Percentiles rank a stretch among this genome's conserved stretches.
These are phyloP conservation scores for Sporisorium graminicola DNA, from an alignment of 1,284 basidiomycete species.

Conservation along the genomic window DNA sequence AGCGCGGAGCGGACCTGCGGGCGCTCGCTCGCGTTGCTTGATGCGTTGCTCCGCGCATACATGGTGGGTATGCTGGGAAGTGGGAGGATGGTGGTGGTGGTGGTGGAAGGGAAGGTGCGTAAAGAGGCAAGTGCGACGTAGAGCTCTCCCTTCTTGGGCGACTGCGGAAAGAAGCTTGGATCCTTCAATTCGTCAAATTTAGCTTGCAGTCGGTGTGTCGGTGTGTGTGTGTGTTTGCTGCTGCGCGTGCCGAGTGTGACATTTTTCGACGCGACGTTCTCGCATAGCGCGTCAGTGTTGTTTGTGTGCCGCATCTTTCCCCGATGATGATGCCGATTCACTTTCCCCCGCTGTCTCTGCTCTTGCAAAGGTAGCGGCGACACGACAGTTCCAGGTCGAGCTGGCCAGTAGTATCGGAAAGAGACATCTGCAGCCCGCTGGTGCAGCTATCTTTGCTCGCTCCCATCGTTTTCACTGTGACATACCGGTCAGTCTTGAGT, in stretches of 20 bases:
- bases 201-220: neutral
- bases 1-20: slow-evolving; percentile 45
- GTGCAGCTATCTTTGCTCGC: neutral
- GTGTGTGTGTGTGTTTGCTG: neutral
- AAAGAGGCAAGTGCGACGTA: slow-evolving; percentile 3
- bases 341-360: neutral
- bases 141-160: too few relatives aligned
- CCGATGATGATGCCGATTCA: neutral
- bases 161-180: slow-evolving; percentile 4
- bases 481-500: too few relatives aligned
- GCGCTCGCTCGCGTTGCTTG: slow-evolving; percentile 17
- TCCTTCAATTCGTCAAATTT: neutral
- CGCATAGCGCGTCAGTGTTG: slow-evolving; percentile 2
- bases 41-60: slow-evolving; percentile 22
- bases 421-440: neutral
- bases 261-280: slow-evolving; percentile 26
- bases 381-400: neutral
- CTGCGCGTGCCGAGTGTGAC: slow-evolving; percentile 10
- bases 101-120: slow-evolving; percentile 1
- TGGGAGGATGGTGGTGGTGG: neutral
- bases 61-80: neutral
- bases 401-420: neutral
- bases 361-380: neutral
- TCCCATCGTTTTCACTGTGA: too few relatives aligned
- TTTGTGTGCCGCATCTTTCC: slow-evolving; percentile 4